Evolutionary conservation across 2,329 filamentous ascomycete genomes (phyloP).

Genomic region (Microdochium nivale): DNA sequence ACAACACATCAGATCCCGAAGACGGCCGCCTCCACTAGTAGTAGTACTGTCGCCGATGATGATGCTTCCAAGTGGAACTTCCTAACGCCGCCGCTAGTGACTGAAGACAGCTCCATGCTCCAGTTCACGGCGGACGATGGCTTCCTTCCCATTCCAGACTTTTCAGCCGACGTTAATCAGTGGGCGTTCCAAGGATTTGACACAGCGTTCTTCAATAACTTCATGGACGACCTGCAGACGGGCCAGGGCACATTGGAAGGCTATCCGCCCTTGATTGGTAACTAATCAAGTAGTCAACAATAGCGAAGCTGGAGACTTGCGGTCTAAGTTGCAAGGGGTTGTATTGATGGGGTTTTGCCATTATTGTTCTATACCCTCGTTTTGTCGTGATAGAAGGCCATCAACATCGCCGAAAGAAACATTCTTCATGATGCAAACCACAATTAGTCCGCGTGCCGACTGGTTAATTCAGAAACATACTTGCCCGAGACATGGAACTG

Average conservation of each 20-base stretch:
- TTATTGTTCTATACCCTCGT: too few species aligned
- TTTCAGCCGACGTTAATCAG: conserved; percentile 23
- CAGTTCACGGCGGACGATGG: conserved; percentile 14
- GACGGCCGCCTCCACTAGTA: neutral
- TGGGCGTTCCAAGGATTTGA: conserved; percentile 33
- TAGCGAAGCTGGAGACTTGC: too few species aligned
- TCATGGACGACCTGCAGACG: conserved; percentile 1
- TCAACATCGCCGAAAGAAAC: too few species aligned
- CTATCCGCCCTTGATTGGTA: neutral
- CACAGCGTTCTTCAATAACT: conserved; percentile 15
- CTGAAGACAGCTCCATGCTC: conserved; percentile 9
- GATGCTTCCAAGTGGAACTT: conserved; percentile 1
- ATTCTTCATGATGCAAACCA: too few species aligned
- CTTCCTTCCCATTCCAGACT: conserved; percentile 13
- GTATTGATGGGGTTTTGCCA: too few species aligned
- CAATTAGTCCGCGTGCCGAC: too few species aligned
- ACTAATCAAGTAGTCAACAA: too few species aligned
- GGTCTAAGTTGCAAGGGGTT: too few species aligned
- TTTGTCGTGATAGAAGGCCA: too few species aligned
- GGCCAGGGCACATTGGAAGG: neutral
- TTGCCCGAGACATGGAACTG: too few species aligned
- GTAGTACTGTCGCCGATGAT: neutral
- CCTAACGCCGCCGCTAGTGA: conserved; percentile 3
- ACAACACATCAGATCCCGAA: neutral
- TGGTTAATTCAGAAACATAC: too few species aligned